Base-by-base conservation (phyloP, 805 yeast species). In the Candida easanensis region DNA sequence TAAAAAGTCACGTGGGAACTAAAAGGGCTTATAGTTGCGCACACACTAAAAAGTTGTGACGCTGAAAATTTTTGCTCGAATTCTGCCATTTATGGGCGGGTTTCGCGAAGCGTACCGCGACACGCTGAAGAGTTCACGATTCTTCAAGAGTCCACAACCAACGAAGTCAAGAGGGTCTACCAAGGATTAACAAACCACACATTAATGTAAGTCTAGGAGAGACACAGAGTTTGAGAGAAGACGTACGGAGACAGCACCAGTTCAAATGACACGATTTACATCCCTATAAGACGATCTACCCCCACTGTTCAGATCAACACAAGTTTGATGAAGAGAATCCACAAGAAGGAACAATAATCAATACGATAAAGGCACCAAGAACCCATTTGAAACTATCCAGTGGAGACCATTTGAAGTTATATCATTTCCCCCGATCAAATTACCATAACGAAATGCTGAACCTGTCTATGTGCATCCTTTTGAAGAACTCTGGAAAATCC, bases 141-240 rank as follows among this genome's bases (percentile, higher is more conserved):
- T 41, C 41, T 38, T 45, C 48, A 45, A 45, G 42, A 36, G 39
- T 14, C 11, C 33, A 36, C 20, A 20, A 28, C 36, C 17, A 16
- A 18, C 33, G 28, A 20, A 9, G 9, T 13, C 15, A 13, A 32
- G 18, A 25, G 19, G 20, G 30, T 26, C 20, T 32, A 43, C 48
- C 44, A 48, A 38, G 46, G 46, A 39, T 41, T 44, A 44, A 49
- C 46, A 51, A 43, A 48, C 45, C 56, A 49, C 33, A 30, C 18
- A 49, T 51, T 44, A 54, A 49, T 54, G 59, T 54, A 51, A 54
- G 59, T 54, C 49, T 37, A 41, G 38, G 19, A 17, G 20, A 27
- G 16, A 28, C n/a, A 31, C 9, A 30, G 26, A 15, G 32, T 18
- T 15, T 18, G 16, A 6, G 36, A 23, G 36, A 10, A 11, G 30